These are phyloP conservation scores for Solanum commersonii DNA, from an alignment of 257 asterid genomes.

Conservation along the genomic window DNA sequence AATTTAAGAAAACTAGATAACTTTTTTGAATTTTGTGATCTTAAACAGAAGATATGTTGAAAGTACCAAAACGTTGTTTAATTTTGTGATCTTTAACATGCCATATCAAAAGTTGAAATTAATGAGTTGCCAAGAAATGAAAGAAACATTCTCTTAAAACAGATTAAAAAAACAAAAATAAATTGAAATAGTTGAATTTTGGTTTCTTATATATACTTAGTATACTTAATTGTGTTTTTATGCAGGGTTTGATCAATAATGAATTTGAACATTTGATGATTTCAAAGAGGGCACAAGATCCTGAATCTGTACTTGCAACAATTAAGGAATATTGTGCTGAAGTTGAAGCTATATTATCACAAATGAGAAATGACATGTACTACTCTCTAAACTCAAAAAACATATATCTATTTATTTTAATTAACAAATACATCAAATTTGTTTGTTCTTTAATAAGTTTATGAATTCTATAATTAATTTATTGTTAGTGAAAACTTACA, in stretches of 20 bases:
- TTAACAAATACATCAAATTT: neutral
- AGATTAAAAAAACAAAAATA: neutral
- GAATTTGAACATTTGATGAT: neutral
- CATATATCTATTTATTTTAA: neutral
- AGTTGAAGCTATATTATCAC: neutral
- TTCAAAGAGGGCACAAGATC: neutral
- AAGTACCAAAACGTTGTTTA: too few species aligned
- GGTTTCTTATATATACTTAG: neutral
- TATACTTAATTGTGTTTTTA: neutral
- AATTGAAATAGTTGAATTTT: neutral
- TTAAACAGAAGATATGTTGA: neutral
- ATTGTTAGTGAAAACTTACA: too few species aligned
- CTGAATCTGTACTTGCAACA: neutral
- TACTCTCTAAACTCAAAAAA: neutral
- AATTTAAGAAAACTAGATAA: neutral
- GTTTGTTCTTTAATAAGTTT: neutral
- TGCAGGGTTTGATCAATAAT: neutral
- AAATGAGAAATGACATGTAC: neutral
- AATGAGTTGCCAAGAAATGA: neutral
- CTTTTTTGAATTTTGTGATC: too few species aligned
- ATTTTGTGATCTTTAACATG: neutral
- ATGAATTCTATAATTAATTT: neutral
- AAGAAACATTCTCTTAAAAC: neutral
- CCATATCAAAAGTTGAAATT: neutral
- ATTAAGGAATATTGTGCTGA: neutral